phyloP scores from a whole-genome alignment of 768 basidiomycete genomes.

The Tricholoma saponaceum region DNA sequence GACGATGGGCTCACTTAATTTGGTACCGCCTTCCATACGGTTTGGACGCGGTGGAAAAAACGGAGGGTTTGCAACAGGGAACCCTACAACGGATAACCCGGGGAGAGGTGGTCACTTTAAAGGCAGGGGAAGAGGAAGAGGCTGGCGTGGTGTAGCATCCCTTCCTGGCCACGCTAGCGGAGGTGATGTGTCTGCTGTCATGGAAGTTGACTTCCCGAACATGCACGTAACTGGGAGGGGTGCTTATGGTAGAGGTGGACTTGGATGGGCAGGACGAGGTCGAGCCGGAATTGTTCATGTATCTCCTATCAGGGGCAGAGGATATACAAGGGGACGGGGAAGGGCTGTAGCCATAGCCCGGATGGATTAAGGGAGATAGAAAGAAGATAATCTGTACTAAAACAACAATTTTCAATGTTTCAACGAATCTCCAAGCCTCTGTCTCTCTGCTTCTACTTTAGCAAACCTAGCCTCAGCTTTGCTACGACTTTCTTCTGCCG shows the following conservation, averaged over 20 bases:
- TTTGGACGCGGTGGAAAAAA: conserved; percentile 70
- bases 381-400: no score
- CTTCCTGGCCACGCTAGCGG: conserved; percentile 8
- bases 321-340: background rate
- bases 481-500: background rate
- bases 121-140: conserved; percentile 19
- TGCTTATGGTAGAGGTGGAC: background rate
- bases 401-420: no score
- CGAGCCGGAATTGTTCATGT: conserved; percentile 11
- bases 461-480: background rate
- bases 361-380: no score
- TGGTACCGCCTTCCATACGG: conserved; percentile 65
- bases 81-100: conserved; percentile 1
- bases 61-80: conserved; percentile 39
- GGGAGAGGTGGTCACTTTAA: conserved; percentile 12
- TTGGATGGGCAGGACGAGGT: conserved; percentile 14
- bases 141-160: background rate
- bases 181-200: conserved; percentile 1
- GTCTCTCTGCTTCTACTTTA: background rate
- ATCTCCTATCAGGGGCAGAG: conserved; percentile 5
- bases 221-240: background rate
- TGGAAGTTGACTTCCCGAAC: conserved; percentile 12
- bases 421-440: background rate
- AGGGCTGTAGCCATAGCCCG: background rate
- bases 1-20: conserved; percentile 41